Percentiles rank a stretch among this genome's conserved stretches.
These are phyloP conservation scores for Termitomyces sp. DNA, from an alignment of 768 basidiomycete species.

Conservation along the genomic window DNA sequence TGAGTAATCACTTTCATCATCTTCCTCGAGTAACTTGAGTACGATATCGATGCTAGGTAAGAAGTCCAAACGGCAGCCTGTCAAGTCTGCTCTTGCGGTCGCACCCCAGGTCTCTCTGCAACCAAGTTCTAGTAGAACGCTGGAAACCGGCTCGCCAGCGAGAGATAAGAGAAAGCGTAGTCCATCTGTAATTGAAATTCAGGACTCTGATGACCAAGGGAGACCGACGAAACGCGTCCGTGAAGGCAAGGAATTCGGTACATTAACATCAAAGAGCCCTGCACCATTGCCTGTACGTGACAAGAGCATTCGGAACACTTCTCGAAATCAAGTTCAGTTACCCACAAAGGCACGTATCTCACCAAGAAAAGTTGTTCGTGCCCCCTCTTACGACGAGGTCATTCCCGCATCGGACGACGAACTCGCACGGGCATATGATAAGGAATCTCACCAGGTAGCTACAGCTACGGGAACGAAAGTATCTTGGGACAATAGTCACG, in stretches of 20 bases:
- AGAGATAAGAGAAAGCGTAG: constrained; percentile 8
- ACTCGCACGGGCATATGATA: constrained; percentile 10
- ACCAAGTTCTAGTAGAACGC: constrained; percentile 14
- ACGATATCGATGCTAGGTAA: constrained; percentile 11
- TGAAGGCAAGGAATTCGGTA: constrained; percentile 1
- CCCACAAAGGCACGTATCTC: constrained; percentile 6
- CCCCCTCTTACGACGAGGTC: constrained; percentile 20
- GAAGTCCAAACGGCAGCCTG: constrained; percentile 12
- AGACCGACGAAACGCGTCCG: constrained; percentile 15
- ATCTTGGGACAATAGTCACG: background rate
- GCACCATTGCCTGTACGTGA: constrained; percentile 2
- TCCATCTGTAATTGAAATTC: constrained; percentile 4
- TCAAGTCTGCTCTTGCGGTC: background rate
- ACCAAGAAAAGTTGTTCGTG: constrained; percentile 18
- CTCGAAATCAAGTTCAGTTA: constrained; percentile 12
- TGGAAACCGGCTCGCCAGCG: background rate
- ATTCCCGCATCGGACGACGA: constrained; percentile 30
- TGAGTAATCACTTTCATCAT: constrained; percentile 19
- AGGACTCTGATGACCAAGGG: constrained; percentile 4
- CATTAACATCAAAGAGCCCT: background rate
- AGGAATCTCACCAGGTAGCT: background rate
- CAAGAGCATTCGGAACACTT: background rate
- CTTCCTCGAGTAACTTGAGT: background rate
- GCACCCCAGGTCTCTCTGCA: constrained; percentile 5
- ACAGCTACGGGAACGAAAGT: background rate